These are phyloP conservation scores for Schizopora paradoxa DNA, from an alignment of 1,284 basidiomycete genomes.

Conservation along the genomic window DNA sequence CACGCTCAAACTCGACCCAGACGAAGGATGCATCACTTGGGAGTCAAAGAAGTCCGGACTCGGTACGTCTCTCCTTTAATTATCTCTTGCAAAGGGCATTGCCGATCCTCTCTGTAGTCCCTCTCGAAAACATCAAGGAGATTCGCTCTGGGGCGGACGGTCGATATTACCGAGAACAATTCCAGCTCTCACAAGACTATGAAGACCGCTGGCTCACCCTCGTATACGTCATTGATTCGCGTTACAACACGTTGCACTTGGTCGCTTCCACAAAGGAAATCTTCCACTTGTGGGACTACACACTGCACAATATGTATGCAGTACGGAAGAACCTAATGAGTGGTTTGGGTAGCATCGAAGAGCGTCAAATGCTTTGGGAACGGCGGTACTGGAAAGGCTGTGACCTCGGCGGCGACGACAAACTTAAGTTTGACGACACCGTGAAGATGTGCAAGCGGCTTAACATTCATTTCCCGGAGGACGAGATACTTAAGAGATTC, in stretches of 20 bases:
- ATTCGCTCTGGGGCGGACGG: conserved; percentile 77
- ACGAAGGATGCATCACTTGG: conserved; percentile 81
- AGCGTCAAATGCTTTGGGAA: conserved; percentile 74
- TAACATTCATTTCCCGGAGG: conserved; percentile 62
- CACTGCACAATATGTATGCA: conserved; percentile 52
- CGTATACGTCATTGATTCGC: conserved; percentile 69
- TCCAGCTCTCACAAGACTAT: conserved; percentile 56
- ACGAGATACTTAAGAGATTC: conserved; percentile 64
- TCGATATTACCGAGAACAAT: conserved; percentile 74
- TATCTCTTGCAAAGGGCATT: neutral
- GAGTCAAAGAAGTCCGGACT: conserved; percentile 73
- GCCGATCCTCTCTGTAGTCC: conserved; percentile 53
- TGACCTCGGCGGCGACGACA: conserved; percentile 57
- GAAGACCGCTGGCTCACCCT: conserved; percentile 75
- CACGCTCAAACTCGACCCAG: conserved; percentile 70
- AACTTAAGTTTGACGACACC: conserved; percentile 69
- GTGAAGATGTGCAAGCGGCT: conserved; percentile 71
- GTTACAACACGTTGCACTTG: conserved; percentile 91
- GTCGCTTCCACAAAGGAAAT: conserved; percentile 71
- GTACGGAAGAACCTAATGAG: conserved; percentile 66
- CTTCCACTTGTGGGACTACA: conserved; percentile 64
- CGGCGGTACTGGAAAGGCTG: conserved; percentile 78
- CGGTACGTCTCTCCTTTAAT: conserved; percentile 45
- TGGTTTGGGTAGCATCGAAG: conserved; percentile 56
- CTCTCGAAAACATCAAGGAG: conserved; percentile 89